Conservation (phyloP, 2,329 filamentous ascomycete genomes). For the Sarocladiaceae sp. region DNA sequence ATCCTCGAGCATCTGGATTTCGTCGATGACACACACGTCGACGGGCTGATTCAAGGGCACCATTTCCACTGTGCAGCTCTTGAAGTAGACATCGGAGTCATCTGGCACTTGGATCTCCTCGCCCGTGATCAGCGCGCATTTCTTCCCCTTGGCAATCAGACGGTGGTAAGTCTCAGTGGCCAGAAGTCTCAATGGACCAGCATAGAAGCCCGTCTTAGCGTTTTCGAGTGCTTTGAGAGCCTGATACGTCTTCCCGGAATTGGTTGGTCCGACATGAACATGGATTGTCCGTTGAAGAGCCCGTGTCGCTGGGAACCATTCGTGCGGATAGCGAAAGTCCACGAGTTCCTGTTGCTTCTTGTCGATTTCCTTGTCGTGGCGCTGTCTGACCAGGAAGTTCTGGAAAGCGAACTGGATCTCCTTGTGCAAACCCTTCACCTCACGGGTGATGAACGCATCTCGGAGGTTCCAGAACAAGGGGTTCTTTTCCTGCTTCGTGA, state of each 20-base stretch:
- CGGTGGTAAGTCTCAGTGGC: constrained; percentile 95
- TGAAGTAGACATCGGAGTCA: constrained; percentile 54
- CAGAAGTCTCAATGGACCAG: constrained; percentile 80
- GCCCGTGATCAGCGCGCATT: constrained; percentile 81
- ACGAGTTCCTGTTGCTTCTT: constrained; percentile 61
- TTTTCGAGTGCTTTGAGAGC: constrained; percentile 81
- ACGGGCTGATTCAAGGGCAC: constrained; percentile 50
- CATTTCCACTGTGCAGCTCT: constrained; percentile 95
- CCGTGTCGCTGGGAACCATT: constrained; percentile 88
- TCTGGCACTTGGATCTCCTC: constrained; percentile 77
- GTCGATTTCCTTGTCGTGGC: constrained; percentile 52
- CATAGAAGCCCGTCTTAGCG: constrained; percentile 76
- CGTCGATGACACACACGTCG: constrained; percentile 94
- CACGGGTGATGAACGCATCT: constrained; percentile 52
- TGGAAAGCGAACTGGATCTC: constrained; percentile 67
- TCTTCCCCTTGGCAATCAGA: constrained; percentile 70
- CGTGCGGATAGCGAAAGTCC: constrained; percentile 83
- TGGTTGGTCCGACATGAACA: constrained; percentile 93
- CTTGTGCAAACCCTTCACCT: constrained; percentile 44
- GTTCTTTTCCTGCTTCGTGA: constrained; percentile 38
- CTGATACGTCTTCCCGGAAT: constrained; percentile 97
- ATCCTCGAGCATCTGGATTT: constrained; percentile 96
- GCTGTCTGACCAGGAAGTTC: constrained; percentile 54
- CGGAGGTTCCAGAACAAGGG: constrained; percentile 55
- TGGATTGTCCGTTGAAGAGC: constrained; percentile 78